Conservation (phyloP, 768 basidiomycete genomes). For the Trametes villosa region DNA sequence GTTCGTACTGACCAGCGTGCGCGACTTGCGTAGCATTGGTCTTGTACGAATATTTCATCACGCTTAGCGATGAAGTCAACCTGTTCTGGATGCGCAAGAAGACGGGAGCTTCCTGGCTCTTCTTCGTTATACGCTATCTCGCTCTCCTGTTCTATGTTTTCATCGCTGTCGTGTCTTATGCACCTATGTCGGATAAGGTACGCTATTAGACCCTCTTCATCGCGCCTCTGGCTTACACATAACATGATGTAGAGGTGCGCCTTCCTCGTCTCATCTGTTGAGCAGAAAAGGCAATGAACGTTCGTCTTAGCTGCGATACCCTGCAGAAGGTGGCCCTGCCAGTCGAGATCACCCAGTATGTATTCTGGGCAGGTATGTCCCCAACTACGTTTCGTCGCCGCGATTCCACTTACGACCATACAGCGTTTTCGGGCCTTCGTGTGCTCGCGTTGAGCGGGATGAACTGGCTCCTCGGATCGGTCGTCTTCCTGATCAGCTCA, state of each 20-base stretch:
- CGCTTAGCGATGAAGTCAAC: not conserved
- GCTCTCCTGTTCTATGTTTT: not conserved
- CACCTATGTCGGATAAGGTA: not conserved
- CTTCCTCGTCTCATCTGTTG: too few species aligned
- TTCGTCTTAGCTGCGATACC: not conserved
- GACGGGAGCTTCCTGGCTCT: not conserved
- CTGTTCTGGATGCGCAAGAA: not conserved
- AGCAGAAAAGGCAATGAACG: too few species aligned
- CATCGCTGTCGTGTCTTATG: not conserved
- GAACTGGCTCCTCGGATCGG: not conserved
- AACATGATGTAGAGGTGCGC: too few species aligned
- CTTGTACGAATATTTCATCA: not conserved
- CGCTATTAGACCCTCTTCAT: too few species aligned
- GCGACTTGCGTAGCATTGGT: not conserved
- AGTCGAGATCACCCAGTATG: not conserved
- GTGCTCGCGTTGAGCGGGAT: not conserved
- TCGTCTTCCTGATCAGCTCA: not conserved
- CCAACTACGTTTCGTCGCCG: not conserved
- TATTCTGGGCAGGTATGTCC: not conserved
- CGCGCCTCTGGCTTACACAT: too few species aligned
- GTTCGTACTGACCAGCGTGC: too few species aligned
- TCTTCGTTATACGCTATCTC: not conserved
- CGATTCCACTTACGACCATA: not conserved
- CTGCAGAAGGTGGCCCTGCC: not conserved
- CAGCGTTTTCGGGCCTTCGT: slow-evolving; percentile 11